phyloP scores from a whole-genome alignment of 2,329 filamentous ascomycete genomes.

The Fusarium sarcochroum region DNA sequence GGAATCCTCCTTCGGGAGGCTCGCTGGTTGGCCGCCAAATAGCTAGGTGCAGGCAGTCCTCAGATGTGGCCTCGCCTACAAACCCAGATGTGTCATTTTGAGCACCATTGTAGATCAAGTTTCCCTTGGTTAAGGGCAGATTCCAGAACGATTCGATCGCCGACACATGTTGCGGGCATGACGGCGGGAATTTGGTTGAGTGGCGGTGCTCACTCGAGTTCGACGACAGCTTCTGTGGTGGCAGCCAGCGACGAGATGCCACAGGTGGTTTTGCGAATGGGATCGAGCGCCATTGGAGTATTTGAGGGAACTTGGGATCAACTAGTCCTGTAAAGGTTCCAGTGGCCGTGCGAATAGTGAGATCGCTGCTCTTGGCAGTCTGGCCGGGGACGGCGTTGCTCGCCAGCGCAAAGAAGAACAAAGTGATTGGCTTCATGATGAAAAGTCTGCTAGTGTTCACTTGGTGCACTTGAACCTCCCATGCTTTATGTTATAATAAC shows the following conservation, averaged over 20 bases:
- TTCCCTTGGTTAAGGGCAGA: background rate
- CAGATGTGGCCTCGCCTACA: background rate
- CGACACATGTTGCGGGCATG: background rate
- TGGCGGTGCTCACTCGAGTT: background rate
- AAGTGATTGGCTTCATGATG: too few species aligned
- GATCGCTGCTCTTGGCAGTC: background rate
- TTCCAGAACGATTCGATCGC: background rate
- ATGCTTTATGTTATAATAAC: too few species aligned
- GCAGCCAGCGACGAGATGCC: background rate
- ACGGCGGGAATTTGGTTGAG: background rate
- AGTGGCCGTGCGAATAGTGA: background rate
- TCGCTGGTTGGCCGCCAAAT: background rate
- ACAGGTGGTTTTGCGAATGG: background rate
- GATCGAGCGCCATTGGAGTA: background rate
- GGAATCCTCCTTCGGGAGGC: background rate
- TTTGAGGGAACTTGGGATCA: background rate
- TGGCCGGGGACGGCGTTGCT: too few species aligned
- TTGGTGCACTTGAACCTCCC: too few species aligned
- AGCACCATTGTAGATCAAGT: constrained; percentile 3
- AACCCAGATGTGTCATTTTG: background rate
- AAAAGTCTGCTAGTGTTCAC: too few species aligned
- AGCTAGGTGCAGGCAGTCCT: background rate
- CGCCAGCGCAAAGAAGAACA: too few species aligned
- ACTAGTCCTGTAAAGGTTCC: background rate
- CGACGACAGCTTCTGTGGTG: background rate